Conservation (phyloP, 164 flowering plant species). For the Protea cynaroides region DNA sequence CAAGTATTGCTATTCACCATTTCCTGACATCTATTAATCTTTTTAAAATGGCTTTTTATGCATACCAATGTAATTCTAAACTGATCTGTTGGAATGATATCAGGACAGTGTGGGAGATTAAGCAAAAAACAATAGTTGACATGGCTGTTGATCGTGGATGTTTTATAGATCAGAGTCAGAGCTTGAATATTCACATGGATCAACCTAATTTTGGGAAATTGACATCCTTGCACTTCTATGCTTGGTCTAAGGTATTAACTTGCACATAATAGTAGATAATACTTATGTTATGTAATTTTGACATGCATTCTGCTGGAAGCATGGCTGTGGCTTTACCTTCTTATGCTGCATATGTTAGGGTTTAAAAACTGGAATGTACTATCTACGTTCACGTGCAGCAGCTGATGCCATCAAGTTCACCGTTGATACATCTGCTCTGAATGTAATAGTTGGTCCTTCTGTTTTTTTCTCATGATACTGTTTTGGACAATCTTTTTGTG, state of each 20-base stretch:
- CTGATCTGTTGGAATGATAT: background rate
- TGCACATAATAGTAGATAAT: too few relatives aligned
- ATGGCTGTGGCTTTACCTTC: background rate
- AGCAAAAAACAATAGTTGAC: conserved; percentile 66
- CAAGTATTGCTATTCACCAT: conserved; percentile 29
- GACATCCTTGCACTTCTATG: conserved; percentile 68
- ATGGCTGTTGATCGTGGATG: conserved; percentile 84
- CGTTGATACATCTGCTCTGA: conserved; percentile 66
- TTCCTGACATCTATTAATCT: background rate
- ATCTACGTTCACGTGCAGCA: conserved; percentile 86
- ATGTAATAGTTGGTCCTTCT: conserved; percentile 25
- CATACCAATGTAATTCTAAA: conserved; percentile 8
- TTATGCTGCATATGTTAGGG: conserved; percentile 18
- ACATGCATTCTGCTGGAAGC: too few relatives aligned
- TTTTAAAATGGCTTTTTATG: background rate
- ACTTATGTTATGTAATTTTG: too few relatives aligned
- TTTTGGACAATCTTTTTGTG: background rate
- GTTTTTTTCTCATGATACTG: background rate
- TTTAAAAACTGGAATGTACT: conserved; percentile 86
- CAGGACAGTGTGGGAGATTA: conserved; percentile 89
- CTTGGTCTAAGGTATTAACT: conserved; percentile 57
- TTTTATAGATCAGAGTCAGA: conserved; percentile 75
- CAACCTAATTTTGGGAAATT: conserved; percentile 72
- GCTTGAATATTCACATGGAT: conserved; percentile 78
- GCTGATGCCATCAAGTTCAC: conserved; percentile 98